Evolutionary conservation across 2,329 filamentous ascomycete genomes (phyloP), one percentile per base, ranked within the genome.

Genomic region (Neopestalotiopsis rosae): DNA sequence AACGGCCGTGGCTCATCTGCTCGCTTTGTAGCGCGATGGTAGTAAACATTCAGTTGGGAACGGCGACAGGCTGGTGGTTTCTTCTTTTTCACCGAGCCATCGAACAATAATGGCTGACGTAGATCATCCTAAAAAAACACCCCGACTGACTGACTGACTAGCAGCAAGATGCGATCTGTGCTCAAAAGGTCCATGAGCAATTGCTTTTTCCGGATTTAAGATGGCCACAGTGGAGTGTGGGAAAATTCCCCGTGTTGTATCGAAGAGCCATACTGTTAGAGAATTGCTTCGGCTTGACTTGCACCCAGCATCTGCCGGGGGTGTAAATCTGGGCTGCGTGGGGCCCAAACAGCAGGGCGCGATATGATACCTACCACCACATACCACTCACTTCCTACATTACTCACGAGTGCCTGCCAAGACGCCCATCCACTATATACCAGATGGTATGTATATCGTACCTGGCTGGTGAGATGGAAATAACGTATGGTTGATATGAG

Each of bases 261-360:
- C 72, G 72, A 74, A 70, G 73, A 70, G 72, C 69, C 72, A 66
- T 57, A 9, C 71, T 79, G 79, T 80, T 70, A 78, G 78, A 79
- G 79, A 77, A 74, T 68, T 79, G 78, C 78, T 76, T 81, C 79
- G 79, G 79, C 76, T 80, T 78, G 71, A 77, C 71, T 77, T 80
- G 77, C 78, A 76, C 69, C 72, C 72, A 72, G 73, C 69, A 71
- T 69, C 65, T 71, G 71, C 73, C 73, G 70, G 72, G 73, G 71
- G 62, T 65, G 30, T 20, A 32, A 64, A 49, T 40, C n/a, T 28
- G 40, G 62, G 38, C 14, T 65, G 40, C 62, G 62, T 49, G 42
- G 62, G 62, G 30, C 59, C 20, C 6, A 28, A 45, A 28, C 20
- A 5, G 38, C 24, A 45, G 34, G 24, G 62, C 62, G 62, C 62